Base-by-base conservation (phyloP, 2,329 filamentous ascomycete genomes). In the Claviceps arundinis region DNA sequence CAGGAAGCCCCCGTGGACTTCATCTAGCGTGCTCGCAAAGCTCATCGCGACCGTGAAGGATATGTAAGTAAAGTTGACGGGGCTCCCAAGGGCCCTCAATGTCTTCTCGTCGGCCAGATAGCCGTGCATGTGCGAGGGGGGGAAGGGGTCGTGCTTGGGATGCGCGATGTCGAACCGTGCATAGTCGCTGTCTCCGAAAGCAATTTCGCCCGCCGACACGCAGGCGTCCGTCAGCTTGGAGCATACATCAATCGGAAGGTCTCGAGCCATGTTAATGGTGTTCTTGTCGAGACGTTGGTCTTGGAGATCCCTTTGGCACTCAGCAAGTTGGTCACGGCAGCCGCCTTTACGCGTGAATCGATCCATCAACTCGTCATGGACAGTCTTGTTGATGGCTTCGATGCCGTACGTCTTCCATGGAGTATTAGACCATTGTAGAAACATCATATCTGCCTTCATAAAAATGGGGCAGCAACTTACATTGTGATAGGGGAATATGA, bases 141-240 rank as follows among this genome's bases (percentile, higher is more conserved):
- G 84, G 56, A 84, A 85, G 0, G 84, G 78, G 60, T 86, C 77
- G 3, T 65, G 63, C 17, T 61, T 55, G 13, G 73, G 70, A 56
- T 81, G 76, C 4, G 79, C 71, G 52, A 85, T 81, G 57, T 84
- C 81, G 58, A 83, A 82, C 47, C 73, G 70, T 37, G 77, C 78
- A 42, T 73, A 70, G 19, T 73, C 72, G 58, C 72, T 75, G 17
- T 64, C 62, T 59, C 74, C 75, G 67, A 82, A 85, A 1, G 75
- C 71, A 0, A 64, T 62, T 56, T 81, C 71, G 6, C 83, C 77
- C 24, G 77, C 66, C 55, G 76, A 76, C 8, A 70, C 73, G 57
- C 74, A 66, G 42, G 65, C 67, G 55, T 77, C 76, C 22, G 73
- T 76, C 55, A 78, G 70, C 0, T 74, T 77, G 4, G 24, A 37